Conservation (phyloP, 1,284 basidiomycete genomes). For the Malassezia globosa region DNA sequence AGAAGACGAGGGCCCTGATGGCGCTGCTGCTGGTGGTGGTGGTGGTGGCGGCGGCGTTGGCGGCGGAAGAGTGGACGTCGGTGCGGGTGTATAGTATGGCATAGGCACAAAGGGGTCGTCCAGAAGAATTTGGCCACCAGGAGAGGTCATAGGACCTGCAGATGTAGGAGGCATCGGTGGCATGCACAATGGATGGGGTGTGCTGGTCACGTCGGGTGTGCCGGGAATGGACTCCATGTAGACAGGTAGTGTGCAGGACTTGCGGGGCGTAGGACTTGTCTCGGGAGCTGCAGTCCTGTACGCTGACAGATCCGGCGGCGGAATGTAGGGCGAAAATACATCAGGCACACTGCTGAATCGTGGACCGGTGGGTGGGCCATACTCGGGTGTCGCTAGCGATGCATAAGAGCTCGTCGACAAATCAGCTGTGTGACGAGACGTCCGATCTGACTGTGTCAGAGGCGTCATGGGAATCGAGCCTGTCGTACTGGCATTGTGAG, state of each 20-base stretch:
- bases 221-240: neutral
- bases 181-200: neutral
- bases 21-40: neutral
- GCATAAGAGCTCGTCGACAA: neutral
- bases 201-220: no score
- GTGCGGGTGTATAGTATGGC: neutral
- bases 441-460: neutral
- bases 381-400: neutral
- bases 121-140: neutral
- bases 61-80: neutral
- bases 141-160: neutral
- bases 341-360: neutral
- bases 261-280: conserved; percentile 2
- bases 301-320: neutral
- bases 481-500: no score
- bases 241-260: neutral
- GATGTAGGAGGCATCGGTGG: neutral
- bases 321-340: neutral
- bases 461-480: neutral
- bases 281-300: no score
- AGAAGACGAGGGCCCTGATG: no score
- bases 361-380: neutral
- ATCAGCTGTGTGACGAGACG: neutral
- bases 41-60: neutral
- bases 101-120: conserved; percentile 2